Evolutionary conservation across 23 red algal species (phyloP).

Genomic region (Gracilaria gracilis): DNA sequence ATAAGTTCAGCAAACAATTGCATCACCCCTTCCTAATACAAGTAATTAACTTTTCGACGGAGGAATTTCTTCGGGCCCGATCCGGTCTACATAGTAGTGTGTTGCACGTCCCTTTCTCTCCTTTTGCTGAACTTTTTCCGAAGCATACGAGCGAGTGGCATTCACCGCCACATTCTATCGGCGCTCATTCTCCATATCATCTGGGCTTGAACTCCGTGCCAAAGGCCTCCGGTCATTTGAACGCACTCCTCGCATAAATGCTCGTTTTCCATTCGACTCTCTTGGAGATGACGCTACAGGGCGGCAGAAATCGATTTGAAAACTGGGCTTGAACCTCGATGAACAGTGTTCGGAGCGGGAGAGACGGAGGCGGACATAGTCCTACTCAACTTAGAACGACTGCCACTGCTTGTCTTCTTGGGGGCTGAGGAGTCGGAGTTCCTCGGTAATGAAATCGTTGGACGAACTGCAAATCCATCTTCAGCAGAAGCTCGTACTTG

Average conservation of each 20-base stretch:
- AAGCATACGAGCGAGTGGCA: slow-evolving; percentile 34
- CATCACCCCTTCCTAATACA: slow-evolving; percentile 59
- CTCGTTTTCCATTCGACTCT: slow-evolving; percentile 53
- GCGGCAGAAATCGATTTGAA: slow-evolving; percentile 28
- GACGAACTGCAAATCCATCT: slow-evolving; percentile 35
- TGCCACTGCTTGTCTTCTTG: slow-evolving; percentile 19
- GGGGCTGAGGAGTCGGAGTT: slow-evolving; percentile 20
- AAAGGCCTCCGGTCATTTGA: slow-evolving; percentile 55
- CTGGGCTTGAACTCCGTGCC: slow-evolving; percentile 61
- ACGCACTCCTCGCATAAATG: slow-evolving; percentile 72
- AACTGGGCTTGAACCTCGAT: slow-evolving; percentile 6
- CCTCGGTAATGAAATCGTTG: background rate
- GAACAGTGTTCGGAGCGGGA: background rate
- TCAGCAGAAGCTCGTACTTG: background rate
- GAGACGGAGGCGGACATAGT: slow-evolving; percentile 61
- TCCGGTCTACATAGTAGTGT: slow-evolving; percentile 50
- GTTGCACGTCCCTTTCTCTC: slow-evolving; percentile 22
- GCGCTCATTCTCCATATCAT: slow-evolving; percentile 59
- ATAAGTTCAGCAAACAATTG: slow-evolving; percentile 57
- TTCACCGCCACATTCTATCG: slow-evolving; percentile 12
- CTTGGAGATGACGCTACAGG: background rate
- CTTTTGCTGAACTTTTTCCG: slow-evolving; percentile 1
- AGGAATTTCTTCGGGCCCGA: slow-evolving; percentile 42
- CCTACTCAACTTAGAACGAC: slow-evolving; percentile 22
- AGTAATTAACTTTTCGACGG: slow-evolving; percentile 23